Percentiles rank a stretch among this genome's conserved stretches.
These are phyloP conservation scores for Kalanchoe fedtschenkoi DNA, from an alignment of 164 flowering plant species.

Conservation along the genomic window DNA sequence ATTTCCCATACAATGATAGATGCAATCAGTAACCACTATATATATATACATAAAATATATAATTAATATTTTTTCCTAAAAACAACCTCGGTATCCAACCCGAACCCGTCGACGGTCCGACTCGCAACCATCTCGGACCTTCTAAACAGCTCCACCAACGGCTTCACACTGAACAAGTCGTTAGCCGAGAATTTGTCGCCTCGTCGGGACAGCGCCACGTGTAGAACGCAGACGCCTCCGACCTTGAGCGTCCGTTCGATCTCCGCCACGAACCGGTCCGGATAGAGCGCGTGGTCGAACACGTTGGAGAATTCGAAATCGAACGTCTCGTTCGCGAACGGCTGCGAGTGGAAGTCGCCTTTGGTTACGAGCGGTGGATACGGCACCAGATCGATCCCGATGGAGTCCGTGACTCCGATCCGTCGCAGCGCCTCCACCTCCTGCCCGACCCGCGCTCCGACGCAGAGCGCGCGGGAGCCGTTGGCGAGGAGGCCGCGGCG, in stretches of 20 bases:
- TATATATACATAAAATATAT: too few relatives aligned
- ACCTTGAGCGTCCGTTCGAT: constrained; percentile 80
- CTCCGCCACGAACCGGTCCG: constrained; percentile 59
- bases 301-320: constrained; percentile 92
- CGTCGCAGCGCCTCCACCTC: constrained; percentile 63
- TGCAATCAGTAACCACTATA: too few relatives aligned
- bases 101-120: constrained; percentile 65
- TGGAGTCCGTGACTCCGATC: constrained; percentile 56
- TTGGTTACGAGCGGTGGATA: constrained; percentile 59
- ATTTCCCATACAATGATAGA: too few relatives aligned
- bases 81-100: constrained; percentile 72
- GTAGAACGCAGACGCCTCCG: constrained; percentile 67
- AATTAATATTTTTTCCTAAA: constrained; percentile 31
- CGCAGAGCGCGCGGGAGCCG: constrained; percentile 49
- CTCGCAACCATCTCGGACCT: constrained; percentile 42
- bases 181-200: constrained; percentile 80
- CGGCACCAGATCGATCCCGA: constrained; percentile 84
- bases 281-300: constrained; percentile 83
- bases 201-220: constrained; percentile 52
- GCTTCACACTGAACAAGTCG: constrained; percentile 47
- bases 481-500: constrained; percentile 23
- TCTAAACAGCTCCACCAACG: constrained; percentile 47
- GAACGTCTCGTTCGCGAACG: constrained; percentile 52
- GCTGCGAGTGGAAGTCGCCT: constrained; percentile 81
- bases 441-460: constrained; percentile 85